Conservation (phyloP, 805 yeast genomes). For the Cyberlindnera suaveolens region DNA sequence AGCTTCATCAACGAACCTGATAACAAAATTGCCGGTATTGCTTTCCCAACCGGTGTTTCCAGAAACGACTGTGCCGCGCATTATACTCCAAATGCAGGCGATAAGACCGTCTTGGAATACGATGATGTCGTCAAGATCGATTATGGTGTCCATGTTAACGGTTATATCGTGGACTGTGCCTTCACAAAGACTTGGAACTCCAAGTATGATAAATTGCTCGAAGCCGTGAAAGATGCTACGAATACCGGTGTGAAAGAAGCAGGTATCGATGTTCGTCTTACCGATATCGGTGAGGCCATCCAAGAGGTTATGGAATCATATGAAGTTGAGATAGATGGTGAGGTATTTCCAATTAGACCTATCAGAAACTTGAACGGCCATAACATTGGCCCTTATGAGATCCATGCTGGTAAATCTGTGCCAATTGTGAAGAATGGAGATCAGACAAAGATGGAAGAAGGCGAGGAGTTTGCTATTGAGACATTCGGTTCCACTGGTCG, state of each 20-base stretch:
- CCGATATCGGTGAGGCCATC: slow-evolving; percentile 92
- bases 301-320: slow-evolving; percentile 97
- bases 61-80: slow-evolving; percentile 95
- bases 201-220: slow-evolving; percentile 70
- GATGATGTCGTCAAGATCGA: slow-evolving; percentile 97
- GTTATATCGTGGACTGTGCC: slow-evolving; percentile 91
- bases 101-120: slow-evolving; percentile 67
- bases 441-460: slow-evolving; percentile 97
- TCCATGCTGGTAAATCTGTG: slow-evolving; percentile 94
- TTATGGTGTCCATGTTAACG: slow-evolving; percentile 94
- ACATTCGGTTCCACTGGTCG: slow-evolving; percentile 97
- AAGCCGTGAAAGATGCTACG: slow-evolving; percentile 90
- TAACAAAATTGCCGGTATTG: slow-evolving; percentile 76
- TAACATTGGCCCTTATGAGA: slow-evolving; percentile 73
- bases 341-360: slow-evolving; percentile 76
- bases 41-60: slow-evolving; percentile 97
- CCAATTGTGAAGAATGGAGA: slow-evolving; percentile 95
- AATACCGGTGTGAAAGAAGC: slow-evolving; percentile 89
- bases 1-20: slow-evolving; percentile 57
- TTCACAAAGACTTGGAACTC: slow-evolving; percentile 86
- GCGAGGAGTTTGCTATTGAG: slow-evolving; percentile 96
- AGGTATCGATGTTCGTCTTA: slow-evolving; percentile 91
- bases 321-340: slow-evolving; percentile 87
- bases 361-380: slow-evolving; percentile 94
- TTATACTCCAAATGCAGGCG: slow-evolving; percentile 95